Evolutionary conservation across 1,284 basidiomycete species (phyloP).

Genomic region (Spongispora temasekensis): DNA sequence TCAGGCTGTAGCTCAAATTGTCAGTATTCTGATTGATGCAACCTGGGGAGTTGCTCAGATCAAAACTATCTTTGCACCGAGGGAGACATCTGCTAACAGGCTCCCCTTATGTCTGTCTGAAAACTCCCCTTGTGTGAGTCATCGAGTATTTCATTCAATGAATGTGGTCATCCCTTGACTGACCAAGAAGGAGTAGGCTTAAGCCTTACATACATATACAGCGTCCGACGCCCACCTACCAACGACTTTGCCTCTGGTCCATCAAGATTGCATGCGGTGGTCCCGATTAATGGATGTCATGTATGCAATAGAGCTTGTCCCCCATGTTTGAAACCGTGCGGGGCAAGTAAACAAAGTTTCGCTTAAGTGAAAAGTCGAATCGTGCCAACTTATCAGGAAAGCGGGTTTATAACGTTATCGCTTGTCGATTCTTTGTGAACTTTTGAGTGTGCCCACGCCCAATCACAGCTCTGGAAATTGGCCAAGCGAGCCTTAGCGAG

Average conservation of each 20-base stretch:
- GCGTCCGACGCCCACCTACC: neutral
- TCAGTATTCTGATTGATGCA: neutral
- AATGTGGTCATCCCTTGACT: neutral
- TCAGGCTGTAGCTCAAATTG: neutral
- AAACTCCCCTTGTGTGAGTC: slow-evolving; percentile 2
- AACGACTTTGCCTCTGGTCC: neutral
- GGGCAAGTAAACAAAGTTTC: too few relatives aligned
- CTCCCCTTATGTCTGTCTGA: slow-evolving; percentile 4
- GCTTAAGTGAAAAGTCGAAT: too few relatives aligned
- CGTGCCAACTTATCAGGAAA: too few relatives aligned
- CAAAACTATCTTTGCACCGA: slow-evolving; percentile 1
- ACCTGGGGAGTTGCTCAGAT: slow-evolving; percentile 1
- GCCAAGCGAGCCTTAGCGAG: too few relatives aligned
- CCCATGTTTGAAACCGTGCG: slow-evolving; percentile 3
- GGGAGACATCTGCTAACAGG: neutral
- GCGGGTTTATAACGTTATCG: too few relatives aligned
- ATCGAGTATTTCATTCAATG: slow-evolving; percentile 4
- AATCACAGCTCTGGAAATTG: too few relatives aligned
- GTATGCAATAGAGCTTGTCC: slow-evolving; percentile 4
- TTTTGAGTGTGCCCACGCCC: too few relatives aligned
- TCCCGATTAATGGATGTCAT: neutral
- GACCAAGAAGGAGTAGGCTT: slow-evolving; percentile 1
- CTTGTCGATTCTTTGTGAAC: too few relatives aligned
- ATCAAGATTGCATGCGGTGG: neutral
- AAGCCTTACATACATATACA: too few relatives aligned